phyloP scores from a whole-genome alignment of 305 asterid species.

The Fraxinus greggii region DNA sequence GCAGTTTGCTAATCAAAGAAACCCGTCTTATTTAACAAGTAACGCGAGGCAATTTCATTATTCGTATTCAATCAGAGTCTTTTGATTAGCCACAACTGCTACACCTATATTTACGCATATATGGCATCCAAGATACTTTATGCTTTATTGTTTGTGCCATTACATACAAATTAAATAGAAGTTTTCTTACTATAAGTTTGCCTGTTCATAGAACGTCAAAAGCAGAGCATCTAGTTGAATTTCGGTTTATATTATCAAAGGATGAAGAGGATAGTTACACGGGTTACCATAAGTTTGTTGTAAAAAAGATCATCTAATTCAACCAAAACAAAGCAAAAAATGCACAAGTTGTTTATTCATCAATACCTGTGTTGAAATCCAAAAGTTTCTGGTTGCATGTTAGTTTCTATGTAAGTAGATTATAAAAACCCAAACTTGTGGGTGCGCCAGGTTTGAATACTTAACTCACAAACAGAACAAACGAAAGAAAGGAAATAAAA shows the following conservation, averaged over 20 bases:
- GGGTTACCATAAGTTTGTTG: neutral
- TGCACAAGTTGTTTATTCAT: neutral
- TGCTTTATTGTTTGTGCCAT: neutral
- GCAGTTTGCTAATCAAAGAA: neutral
- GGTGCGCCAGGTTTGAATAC: neutral
- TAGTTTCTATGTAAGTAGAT: neutral
- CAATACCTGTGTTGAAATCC: neutral
- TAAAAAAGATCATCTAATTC: neutral
- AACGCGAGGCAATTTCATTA: neutral
- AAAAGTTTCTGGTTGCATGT: neutral
- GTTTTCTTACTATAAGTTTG: neutral
- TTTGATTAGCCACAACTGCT: neutral
- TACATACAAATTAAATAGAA: neutral
- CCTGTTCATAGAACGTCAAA: neutral
- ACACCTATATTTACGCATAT: neutral
- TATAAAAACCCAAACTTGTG: neutral
- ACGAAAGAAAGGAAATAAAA: slow-evolving; percentile 2
- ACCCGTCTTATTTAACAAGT: neutral
- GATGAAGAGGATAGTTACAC: neutral
- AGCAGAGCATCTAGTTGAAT: neutral
- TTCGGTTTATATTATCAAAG: neutral
- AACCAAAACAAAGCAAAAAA: neutral
- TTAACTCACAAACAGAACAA: neutral
- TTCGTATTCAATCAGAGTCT: neutral
- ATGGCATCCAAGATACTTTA: neutral